Evolutionary conservation across 805 yeast species (phyloP).

Genomic region (Ogataea saltuana): DNA sequence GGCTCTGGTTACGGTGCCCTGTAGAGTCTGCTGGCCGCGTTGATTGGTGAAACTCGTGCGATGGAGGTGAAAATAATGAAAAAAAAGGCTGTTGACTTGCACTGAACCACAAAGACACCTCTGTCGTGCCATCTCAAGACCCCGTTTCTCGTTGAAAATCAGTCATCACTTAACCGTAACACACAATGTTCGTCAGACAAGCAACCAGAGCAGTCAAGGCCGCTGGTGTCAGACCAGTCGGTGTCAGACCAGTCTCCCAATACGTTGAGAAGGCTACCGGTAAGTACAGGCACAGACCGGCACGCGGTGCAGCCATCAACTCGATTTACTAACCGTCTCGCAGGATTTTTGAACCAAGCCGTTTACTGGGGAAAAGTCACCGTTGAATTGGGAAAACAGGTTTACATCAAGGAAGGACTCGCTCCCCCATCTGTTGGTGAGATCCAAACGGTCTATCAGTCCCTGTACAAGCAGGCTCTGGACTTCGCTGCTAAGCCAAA

Average conservation of each 20-base stretch:
- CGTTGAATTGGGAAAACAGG: constrained; percentile 61
- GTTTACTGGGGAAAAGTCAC: constrained; percentile 76
- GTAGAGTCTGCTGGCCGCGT: constrained; percentile 2
- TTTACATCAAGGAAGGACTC: constrained; percentile 88
- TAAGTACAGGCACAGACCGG: constrained; percentile 21
- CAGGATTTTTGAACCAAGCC: constrained; percentile 49
- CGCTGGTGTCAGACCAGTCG: constrained; percentile 30
- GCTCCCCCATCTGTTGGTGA: constrained; percentile 85
- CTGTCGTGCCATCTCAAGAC: background rate
- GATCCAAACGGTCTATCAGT: constrained; percentile 71
- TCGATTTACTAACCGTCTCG: constrained; percentile 20
- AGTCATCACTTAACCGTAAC: background rate
- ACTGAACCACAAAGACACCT: background rate
- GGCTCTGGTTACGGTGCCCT: constrained; percentile 18
- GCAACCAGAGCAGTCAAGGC: constrained; percentile 32
- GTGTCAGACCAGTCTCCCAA: constrained; percentile 42
- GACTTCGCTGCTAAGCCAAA: constrained; percentile 59
- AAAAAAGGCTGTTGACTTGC: background rate
- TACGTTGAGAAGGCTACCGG: constrained; percentile 40
- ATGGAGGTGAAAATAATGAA: constrained; percentile 1
- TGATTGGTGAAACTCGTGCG: constrained; percentile 23
- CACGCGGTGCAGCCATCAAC: background rate
- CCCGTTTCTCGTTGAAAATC: background rate
- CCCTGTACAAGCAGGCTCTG: constrained; percentile 47
- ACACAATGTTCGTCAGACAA: constrained; percentile 37